A percentile compares a stretch with the other conserved stretches of the same genome.
Evolutionary conservation across 441 rosid species (phyloP).

Genomic region (Pelargonium myrrhifolium): DNA sequence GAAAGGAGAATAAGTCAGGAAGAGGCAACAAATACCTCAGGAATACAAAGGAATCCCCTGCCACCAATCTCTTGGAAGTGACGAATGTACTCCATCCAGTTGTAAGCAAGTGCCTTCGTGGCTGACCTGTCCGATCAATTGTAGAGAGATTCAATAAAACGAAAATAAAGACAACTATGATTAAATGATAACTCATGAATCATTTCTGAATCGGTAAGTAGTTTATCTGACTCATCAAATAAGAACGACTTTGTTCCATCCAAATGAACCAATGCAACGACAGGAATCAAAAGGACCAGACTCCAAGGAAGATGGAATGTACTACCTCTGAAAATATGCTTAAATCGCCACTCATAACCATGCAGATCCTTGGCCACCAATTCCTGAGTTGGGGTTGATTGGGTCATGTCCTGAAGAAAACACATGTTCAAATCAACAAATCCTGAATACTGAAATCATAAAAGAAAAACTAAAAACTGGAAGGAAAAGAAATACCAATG

Average conservation of each 20-base stretch:
- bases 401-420: constrained; percentile 68
- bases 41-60: constrained; percentile 92
- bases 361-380: constrained; percentile 75
- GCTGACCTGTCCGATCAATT: constrained; percentile 50
- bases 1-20: neutral
- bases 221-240: neutral
- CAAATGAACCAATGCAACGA: neutral
- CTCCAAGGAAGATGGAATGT: neutral
- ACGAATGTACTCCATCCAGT: constrained; percentile 98
- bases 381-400: constrained; percentile 80
- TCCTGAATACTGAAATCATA: neutral
- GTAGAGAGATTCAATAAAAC: neutral
- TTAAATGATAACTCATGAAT: neutral
- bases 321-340: constrained; percentile 90
- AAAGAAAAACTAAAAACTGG: neutral
- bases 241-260: neutral
- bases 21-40: constrained; percentile 44
- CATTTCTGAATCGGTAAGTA: neutral
- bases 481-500: constrained; percentile 40
- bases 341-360: constrained; percentile 83
- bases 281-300: neutral
- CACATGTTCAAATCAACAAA: constrained; percentile 10
- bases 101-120: constrained; percentile 88
- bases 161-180: neutral
- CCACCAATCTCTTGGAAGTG: constrained; percentile 75